Percentiles rank a stretch among this genome's conserved stretches.
These are phyloP conservation scores for Chlorella ohadii DNA, from an alignment of 139 green algal genomes.

Conservation along the genomic window DNA sequence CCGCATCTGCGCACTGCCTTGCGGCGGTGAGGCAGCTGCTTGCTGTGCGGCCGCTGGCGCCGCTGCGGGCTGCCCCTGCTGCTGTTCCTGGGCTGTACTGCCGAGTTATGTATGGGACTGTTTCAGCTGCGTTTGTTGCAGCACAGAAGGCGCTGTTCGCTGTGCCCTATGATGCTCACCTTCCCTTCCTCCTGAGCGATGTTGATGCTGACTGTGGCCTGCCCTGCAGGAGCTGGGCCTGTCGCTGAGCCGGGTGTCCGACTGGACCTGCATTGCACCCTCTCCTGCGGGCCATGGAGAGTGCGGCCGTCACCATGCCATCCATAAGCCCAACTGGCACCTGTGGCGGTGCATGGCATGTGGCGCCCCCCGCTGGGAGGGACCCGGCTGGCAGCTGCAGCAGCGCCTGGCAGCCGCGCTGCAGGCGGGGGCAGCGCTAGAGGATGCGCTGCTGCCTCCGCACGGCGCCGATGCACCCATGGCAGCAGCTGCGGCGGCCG, in stretches of 20 bases:
- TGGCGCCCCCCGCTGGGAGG: conserved; percentile 15
- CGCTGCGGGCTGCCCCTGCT: neutral
- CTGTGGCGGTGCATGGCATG: conserved; percentile 13
- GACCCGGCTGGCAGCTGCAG: conserved; percentile 27
- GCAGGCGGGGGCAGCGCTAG: conserved; percentile 6
- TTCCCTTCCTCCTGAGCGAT: too few species aligned
- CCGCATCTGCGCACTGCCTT: conserved; percentile 20
- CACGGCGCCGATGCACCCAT: neutral
- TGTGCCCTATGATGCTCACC: neutral
- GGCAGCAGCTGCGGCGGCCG: neutral
- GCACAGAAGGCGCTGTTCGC: neutral
- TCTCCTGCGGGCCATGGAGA: neutral
- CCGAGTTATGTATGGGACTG: neutral
- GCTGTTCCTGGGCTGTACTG: neutral
- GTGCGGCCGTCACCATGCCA: neutral
- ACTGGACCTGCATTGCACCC: conserved; percentile 18
- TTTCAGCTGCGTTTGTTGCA: neutral
- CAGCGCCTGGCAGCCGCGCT: conserved; percentile 17
- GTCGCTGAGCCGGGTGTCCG: neutral
- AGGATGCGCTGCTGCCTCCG: neutral
- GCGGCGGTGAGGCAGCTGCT: neutral
- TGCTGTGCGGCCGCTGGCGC: neutral
- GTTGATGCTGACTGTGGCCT: too few species aligned
- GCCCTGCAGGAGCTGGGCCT: conserved; percentile 7
- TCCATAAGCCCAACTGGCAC: neutral